Percentiles rank a stretch among this genome's conserved stretches.
These are phyloP conservation scores for Afroboletus lepidellus DNA, from an alignment of 1,284 basidiomycete species.

Conservation along the genomic window DNA sequence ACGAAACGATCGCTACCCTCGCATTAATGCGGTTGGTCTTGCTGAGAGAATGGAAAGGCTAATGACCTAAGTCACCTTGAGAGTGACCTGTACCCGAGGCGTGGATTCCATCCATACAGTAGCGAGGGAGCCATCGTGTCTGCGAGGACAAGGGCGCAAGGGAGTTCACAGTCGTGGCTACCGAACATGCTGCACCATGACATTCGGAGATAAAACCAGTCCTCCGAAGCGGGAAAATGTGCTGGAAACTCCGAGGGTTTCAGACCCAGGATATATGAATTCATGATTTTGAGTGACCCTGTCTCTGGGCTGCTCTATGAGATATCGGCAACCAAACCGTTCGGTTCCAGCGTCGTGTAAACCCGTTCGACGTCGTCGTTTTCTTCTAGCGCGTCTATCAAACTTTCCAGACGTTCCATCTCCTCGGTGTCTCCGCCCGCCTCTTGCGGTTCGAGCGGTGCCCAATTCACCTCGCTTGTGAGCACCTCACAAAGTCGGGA, in stretches of 20 bases:
- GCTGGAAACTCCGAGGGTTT: no score
- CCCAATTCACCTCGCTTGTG: conserved; percentile 58
- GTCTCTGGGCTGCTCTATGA: conserved; percentile 16
- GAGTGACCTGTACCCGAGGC: conserved; percentile 9
- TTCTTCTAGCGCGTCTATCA: conserved; percentile 58
- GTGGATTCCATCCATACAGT: not conserved
- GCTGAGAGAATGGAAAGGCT: not conserved
- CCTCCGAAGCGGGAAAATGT: not conserved
- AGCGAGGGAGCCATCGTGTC: not conserved
- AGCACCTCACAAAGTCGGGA: conserved; percentile 42
- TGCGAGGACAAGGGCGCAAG: not conserved
- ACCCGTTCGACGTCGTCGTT: conserved; percentile 64
- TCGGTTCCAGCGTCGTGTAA: conserved; percentile 52
- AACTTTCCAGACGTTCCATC: conserved; percentile 40
- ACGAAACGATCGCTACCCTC: conserved; percentile 1
- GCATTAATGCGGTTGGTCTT: not conserved
- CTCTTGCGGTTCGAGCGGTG: conserved; percentile 44
- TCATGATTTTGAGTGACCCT: not conserved
- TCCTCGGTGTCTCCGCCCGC: conserved; percentile 38
- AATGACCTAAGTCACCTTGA: conserved; percentile 12
- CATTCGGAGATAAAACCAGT: not conserved
- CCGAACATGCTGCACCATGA: not conserved
- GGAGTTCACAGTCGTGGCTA: not conserved
- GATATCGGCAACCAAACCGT: conserved; percentile 26
- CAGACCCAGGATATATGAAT: not conserved